These are phyloP conservation scores for Neospora caninum DNA, from an alignment of 169 alveolate genomes.

Conservation along the genomic window DNA sequence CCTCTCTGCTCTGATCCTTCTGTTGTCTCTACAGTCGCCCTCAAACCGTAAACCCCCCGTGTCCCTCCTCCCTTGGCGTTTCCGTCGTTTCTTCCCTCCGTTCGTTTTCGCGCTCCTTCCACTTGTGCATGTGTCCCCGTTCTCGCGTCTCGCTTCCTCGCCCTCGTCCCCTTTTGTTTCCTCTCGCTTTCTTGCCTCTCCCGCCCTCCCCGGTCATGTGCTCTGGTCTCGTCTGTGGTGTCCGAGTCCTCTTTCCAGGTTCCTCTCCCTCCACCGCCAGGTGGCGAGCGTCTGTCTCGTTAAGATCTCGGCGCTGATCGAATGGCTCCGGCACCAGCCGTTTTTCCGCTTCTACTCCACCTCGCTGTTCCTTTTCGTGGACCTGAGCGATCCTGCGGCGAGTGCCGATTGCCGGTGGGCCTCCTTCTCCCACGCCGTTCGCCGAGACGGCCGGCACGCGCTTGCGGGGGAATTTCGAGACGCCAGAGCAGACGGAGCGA, in stretches of 20 bases:
- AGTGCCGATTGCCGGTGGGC: constrained; percentile 2
- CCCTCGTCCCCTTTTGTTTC: not conserved
- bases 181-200: not conserved
- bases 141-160: not conserved
- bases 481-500: too few relatives aligned
- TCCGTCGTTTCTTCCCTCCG: not conserved
- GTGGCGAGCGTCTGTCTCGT: constrained; percentile 8
- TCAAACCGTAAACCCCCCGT: not conserved
- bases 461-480: too few relatives aligned
- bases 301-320: constrained; percentile 20
- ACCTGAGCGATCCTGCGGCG: not conserved
- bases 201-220: too few relatives aligned
- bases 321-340: constrained; percentile 40
- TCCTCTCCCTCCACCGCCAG: not conserved
- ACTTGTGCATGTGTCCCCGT: not conserved
- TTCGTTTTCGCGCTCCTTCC: not conserved
- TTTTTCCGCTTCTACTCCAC: constrained; percentile 40
- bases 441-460: not conserved
- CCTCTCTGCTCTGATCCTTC: not conserved
- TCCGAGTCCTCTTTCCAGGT: not conserved
- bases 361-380: constrained; percentile 15
- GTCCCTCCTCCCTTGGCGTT: not conserved
- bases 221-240: not conserved
- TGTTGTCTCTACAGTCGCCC: not conserved
- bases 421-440: not conserved